Conservation (phyloP, 176 grass and related monocot genomes). For the Elaeis guineensis region DNA sequence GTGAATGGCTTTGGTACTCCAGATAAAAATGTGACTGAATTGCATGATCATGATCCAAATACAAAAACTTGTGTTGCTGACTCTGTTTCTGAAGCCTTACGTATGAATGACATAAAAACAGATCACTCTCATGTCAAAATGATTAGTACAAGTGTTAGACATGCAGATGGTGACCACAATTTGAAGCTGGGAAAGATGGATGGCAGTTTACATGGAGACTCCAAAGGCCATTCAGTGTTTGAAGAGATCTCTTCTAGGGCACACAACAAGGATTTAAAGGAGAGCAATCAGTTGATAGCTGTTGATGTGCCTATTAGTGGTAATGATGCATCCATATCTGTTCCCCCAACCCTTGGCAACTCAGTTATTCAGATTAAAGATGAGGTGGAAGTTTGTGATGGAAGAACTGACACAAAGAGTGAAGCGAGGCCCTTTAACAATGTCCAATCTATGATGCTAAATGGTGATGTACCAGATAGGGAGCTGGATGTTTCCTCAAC, state of each 20-base stretch:
- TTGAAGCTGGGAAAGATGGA: conserved; percentile 7
- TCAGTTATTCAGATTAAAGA: conserved; percentile 24
- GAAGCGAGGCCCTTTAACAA: conserved; percentile 19
- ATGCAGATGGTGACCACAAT: conserved; percentile 20
- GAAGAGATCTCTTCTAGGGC: background rate
- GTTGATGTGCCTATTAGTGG: conserved; percentile 10
- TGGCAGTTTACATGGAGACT: conserved; percentile 29
- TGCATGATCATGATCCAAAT: conserved; percentile 22
- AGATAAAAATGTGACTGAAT: conserved; percentile 11
- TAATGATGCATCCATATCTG: conserved; percentile 20
- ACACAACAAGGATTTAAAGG: conserved; percentile 20
- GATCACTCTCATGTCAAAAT: conserved; percentile 12
- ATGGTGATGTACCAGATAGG: conserved; percentile 29
- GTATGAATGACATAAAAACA: conserved; percentile 25
- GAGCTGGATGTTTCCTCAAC: conserved; percentile 16
- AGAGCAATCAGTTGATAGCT: conserved; percentile 24
- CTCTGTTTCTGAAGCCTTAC: conserved; percentile 9
- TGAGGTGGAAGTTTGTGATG: conserved; percentile 35
- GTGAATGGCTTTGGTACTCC: conserved; percentile 3
- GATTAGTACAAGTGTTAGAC: conserved; percentile 19
- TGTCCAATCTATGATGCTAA: conserved; percentile 14
- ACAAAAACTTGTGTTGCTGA: conserved; percentile 21
- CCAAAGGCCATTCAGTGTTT: conserved; percentile 8
- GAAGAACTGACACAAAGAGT: conserved; percentile 18
- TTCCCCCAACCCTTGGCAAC: conserved; percentile 22